phyloP scores from a whole-genome alignment of 2,329 filamentous ascomycete species.

The Pseudogymnoascus sp. region DNA sequence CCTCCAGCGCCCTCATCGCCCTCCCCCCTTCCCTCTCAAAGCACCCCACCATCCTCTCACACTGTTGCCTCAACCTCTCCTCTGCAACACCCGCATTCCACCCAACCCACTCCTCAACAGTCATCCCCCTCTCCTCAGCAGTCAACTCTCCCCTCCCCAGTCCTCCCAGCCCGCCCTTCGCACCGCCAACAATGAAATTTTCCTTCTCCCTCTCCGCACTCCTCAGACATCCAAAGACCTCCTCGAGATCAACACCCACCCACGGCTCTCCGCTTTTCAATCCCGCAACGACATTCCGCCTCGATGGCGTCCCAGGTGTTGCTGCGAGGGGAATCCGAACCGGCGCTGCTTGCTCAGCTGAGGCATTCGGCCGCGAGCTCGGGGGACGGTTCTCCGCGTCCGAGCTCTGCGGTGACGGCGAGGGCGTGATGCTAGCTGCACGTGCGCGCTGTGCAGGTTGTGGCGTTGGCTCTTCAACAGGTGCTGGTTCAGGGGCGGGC shows the following conservation, averaged over 20 bases:
- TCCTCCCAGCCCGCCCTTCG: slow-evolving; percentile 30
- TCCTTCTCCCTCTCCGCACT: slow-evolving; percentile 38
- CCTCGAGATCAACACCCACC: slow-evolving; percentile 68
- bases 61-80: slow-evolving; percentile 67
- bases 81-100: slow-evolving; percentile 75
- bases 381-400: slow-evolving; percentile 75
- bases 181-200: slow-evolving; percentile 37
- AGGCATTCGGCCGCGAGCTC: slow-evolving; percentile 46
- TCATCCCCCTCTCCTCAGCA: slow-evolving; percentile 78
- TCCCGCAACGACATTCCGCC: slow-evolving; percentile 47
- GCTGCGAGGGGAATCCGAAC: slow-evolving; percentile 42
- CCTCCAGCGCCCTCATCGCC: slow-evolving; percentile 71
- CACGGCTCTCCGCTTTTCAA: slow-evolving; percentile 54
- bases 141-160: slow-evolving; percentile 53
- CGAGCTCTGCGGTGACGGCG: slow-evolving; percentile 64
- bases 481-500: neutral
- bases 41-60: slow-evolving; percentile 69
- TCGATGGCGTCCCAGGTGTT: slow-evolving; percentile 49
- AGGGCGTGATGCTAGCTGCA: slow-evolving; percentile 48
- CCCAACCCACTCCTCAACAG: slow-evolving; percentile 85
- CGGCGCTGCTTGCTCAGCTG: slow-evolving; percentile 26
- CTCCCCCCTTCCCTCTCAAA: slow-evolving; percentile 78
- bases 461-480: slow-evolving; percentile 12
- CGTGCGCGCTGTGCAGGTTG: slow-evolving; percentile 40
- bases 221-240: slow-evolving; percentile 45